These are phyloP conservation scores for Schizophyllum amplum DNA, from an alignment of 1,284 basidiomycete species.

Conservation along the genomic window DNA sequence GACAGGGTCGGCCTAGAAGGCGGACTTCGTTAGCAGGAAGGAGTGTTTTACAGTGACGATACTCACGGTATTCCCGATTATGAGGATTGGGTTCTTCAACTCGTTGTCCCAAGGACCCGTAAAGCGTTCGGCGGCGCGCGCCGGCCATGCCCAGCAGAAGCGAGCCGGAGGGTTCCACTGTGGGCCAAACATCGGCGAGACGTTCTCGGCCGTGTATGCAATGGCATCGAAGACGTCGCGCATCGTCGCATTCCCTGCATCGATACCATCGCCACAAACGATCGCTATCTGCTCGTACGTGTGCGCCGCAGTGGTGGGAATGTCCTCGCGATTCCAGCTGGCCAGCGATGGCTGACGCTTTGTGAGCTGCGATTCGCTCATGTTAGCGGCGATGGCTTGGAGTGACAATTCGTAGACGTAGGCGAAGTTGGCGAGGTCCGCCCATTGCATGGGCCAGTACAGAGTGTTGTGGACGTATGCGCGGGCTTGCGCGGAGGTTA, in stretches of 20 bases:
- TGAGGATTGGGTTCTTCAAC: background rate
- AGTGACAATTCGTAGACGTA: background rate
- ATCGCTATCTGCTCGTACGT: background rate
- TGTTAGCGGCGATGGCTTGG: background rate
- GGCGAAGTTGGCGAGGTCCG: background rate
- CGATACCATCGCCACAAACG: background rate
- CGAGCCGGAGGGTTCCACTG: background rate
- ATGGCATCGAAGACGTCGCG: background rate
- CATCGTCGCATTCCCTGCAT: background rate
- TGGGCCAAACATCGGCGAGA: background rate
- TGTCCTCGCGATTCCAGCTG: background rate
- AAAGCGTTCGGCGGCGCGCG: background rate
- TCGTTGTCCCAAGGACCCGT: background rate
- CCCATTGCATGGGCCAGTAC: background rate
- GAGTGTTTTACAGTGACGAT: background rate
- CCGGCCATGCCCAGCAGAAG: background rate
- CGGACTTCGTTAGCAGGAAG: background rate
- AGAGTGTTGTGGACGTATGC: background rate
- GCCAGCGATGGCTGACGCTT: no score
- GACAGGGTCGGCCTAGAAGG: background rate
- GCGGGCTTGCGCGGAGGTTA: background rate
- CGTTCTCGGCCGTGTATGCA: background rate
- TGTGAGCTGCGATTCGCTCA: no score
- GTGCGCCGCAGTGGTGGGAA: background rate
- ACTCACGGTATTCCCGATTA: background rate